phyloP scores from a whole-genome alignment of 2,329 filamentous ascomycete genomes.

The Alternaria sp. region DNA sequence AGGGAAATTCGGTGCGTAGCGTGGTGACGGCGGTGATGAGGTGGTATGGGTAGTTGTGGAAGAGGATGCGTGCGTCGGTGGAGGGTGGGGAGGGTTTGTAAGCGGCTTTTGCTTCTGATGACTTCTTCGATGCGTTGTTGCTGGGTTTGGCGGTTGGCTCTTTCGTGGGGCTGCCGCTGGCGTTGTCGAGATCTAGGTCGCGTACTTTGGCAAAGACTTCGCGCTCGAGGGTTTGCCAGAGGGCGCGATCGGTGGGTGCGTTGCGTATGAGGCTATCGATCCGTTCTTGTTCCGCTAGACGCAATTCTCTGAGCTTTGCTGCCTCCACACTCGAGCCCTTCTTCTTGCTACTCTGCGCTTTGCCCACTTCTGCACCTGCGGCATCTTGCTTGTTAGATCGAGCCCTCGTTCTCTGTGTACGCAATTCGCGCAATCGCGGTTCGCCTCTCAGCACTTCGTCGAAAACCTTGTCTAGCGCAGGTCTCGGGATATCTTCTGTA shows the following conservation, averaged over 20 bases:
- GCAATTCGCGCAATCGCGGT: conserved; percentile 3
- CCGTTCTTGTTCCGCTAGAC: conserved; percentile 54
- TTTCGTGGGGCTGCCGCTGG: conserved; percentile 4
- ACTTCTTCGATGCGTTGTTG: background rate
- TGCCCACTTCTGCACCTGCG: conserved; percentile 3
- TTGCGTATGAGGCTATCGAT: conserved; percentile 62
- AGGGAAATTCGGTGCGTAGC: conserved; percentile 64
- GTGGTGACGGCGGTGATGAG: conserved; percentile 64
- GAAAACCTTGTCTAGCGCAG: conserved; percentile 40
- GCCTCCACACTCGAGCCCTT: conserved; percentile 14
- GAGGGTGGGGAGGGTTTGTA: conserved; percentile 6
- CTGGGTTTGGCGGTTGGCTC: background rate
- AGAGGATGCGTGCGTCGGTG: conserved; percentile 62
- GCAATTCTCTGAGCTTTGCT: conserved; percentile 16
- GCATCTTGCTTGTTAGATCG: background rate
- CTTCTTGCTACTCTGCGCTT: conserved; percentile 12
- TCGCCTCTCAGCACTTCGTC: conserved; percentile 32
- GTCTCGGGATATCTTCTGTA: conserved; percentile 20
- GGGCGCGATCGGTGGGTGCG: conserved; percentile 65
- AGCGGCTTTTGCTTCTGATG: background rate
- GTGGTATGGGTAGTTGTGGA: conserved; percentile 68
- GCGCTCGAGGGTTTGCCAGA: conserved; percentile 71
- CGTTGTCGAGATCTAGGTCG: conserved; percentile 59
- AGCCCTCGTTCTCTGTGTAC: conserved; percentile 3
- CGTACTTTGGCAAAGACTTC: conserved; percentile 69